phyloP scores from a whole-genome alignment of 352 stramenopile genomes.

The Phytophthora meadii region DNA sequence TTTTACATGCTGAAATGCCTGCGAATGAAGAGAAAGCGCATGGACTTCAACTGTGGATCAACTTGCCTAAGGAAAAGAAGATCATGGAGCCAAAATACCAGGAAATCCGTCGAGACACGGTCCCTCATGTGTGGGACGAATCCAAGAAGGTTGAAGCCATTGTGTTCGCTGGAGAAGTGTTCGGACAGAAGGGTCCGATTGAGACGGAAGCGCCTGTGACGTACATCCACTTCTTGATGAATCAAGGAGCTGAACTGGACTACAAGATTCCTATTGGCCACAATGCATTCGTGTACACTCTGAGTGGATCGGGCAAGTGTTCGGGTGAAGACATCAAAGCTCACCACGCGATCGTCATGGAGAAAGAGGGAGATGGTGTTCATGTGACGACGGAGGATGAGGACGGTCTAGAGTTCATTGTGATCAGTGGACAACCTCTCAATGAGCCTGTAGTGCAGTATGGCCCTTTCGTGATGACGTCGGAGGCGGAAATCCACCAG shows the following conservation, averaged over 20 bases:
- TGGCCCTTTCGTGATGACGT: slow-evolving; percentile 80
- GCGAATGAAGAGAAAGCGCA: slow-evolving; percentile 40
- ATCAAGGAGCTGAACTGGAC: slow-evolving; percentile 40
- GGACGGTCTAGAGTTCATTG: slow-evolving; percentile 59
- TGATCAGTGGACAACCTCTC: slow-evolving; percentile 63
- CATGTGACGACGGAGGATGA: slow-evolving; percentile 41
- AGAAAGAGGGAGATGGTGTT: slow-evolving; percentile 57
- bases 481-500: slow-evolving; percentile 56
- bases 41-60: slow-evolving; percentile 64
- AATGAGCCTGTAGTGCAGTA: slow-evolving; percentile 74
- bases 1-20: slow-evolving; percentile 65
- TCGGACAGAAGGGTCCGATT: slow-evolving; percentile 50
- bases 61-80: slow-evolving; percentile 53
- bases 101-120: slow-evolving; percentile 48
- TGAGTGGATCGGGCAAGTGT: slow-evolving; percentile 40
- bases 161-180: slow-evolving; percentile 60
- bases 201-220: slow-evolving; percentile 54
- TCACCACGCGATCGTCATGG: slow-evolving; percentile 57
- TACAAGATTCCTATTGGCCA: slow-evolving; percentile 49
- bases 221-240: slow-evolving; percentile 66
- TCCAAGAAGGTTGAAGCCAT: slow-evolving; percentile 53
- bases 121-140: slow-evolving; percentile 48
- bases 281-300: slow-evolving; percentile 54
- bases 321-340: slow-evolving; percentile 31
- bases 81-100: slow-evolving; percentile 63